Evolutionary conservation across 2,329 filamentous ascomycete genomes (phyloP).

Genomic region (Rhynchosporium agropyri): DNA sequence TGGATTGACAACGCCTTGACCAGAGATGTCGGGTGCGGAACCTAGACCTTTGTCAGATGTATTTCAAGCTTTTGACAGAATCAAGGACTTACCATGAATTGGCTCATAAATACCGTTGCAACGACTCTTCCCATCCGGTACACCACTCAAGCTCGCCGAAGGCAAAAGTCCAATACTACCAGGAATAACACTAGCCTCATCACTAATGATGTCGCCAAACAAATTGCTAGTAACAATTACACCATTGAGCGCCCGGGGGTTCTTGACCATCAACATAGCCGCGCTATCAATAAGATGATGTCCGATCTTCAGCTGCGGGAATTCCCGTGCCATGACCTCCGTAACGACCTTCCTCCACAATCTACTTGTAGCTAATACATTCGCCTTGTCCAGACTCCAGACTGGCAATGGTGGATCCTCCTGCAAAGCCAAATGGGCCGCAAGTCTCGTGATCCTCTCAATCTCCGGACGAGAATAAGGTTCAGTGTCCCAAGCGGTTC

Average conservation of each 20-base stretch:
- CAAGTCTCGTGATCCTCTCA: constrained; percentile 83
- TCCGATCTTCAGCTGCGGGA: constrained; percentile 78
- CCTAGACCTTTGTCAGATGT: constrained; percentile 50
- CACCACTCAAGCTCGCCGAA: constrained; percentile 81
- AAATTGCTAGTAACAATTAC: constrained; percentile 91
- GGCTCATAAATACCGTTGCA: constrained; percentile 98
- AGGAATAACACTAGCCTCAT: constrained; percentile 93
- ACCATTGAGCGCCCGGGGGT: constrained; percentile 83
- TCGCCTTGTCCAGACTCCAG: constrained; percentile 92
- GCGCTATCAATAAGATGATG: constrained; percentile 95
- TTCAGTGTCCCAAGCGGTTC: constrained; percentile 79
- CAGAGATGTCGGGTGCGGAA: constrained; percentile 90
- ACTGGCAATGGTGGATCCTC: constrained; percentile 77
- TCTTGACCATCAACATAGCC: constrained; percentile 98
- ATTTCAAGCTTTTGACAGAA: not conserved
- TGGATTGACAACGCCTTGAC: constrained; percentile 89
- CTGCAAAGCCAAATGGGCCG: constrained; percentile 77
- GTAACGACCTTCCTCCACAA: constrained; percentile 87
- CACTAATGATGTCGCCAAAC: constrained; percentile 94
- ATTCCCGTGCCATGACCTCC: constrained; percentile 85
- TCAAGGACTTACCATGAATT: constrained; percentile 72
- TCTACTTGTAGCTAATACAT: constrained; percentile 86
- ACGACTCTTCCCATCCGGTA: constrained; percentile 80
- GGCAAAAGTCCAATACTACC: constrained; percentile 87
- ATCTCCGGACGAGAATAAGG: constrained; percentile 84